Conservation (phyloP, 805 yeast genomes). For the Schizosaccharomyces cryophilus region DNA sequence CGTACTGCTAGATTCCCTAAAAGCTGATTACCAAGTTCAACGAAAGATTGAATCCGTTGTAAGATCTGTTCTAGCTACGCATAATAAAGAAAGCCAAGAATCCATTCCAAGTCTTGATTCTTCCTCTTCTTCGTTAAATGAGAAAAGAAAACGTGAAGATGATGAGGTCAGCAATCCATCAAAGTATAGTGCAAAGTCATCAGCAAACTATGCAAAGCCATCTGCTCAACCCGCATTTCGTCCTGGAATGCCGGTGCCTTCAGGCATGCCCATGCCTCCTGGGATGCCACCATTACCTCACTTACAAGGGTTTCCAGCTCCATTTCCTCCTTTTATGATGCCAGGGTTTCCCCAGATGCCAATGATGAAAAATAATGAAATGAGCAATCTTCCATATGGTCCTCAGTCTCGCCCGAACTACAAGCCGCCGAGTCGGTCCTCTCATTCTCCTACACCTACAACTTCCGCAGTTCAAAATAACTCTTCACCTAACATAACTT, state of each 20-base stretch:
- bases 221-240: neutral
- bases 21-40: neutral
- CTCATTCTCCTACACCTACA: neutral
- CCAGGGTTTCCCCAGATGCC: neutral
- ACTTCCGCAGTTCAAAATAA: no score
- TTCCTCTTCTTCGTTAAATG: neutral
- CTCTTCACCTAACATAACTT: no score
- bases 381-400: neutral
- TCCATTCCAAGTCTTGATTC: neutral
- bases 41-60: neutral
- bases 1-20: conserved; percentile 32
- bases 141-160: neutral
- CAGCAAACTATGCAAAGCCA: neutral
- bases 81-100: neutral
- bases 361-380: neutral
- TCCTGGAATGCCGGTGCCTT: neutral
- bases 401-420: neutral
- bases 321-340: conserved; percentile 1
- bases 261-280: neutral
- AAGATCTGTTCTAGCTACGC: neutral
- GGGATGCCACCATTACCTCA: neutral
- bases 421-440: neutral
- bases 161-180: neutral
- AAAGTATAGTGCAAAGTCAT: neutral
- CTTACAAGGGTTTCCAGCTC: neutral